These are phyloP conservation scores for Penicillium tannophilum DNA, from an alignment of 495 filamentous ascomycete species.

Conservation along the genomic window DNA sequence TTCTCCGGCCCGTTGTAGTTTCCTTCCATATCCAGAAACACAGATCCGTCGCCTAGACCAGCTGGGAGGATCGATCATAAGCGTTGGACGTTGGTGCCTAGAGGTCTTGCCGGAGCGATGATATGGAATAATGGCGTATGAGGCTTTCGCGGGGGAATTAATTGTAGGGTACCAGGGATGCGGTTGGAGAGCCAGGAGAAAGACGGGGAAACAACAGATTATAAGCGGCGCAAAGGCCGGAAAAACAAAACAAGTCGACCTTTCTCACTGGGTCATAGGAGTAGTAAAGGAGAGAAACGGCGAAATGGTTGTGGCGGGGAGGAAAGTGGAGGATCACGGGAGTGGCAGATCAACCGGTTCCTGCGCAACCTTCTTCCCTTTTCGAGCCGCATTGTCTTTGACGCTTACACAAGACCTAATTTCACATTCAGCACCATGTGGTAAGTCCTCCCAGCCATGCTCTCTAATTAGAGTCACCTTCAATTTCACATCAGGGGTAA, in stretches of 20 bases:
- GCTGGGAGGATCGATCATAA: conserved; percentile 36
- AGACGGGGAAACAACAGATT: conserved; percentile 2
- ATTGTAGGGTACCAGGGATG: conserved; percentile 3
- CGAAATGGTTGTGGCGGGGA: conserved; percentile 31
- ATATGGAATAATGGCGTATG: conserved; percentile 4
- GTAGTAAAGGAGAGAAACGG: conserved; percentile 13
- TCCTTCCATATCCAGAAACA: conserved; percentile 44
- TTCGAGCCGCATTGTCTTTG: conserved; percentile 10
- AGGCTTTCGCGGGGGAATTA: conserved; percentile 7
- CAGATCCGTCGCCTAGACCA: conserved; percentile 29
- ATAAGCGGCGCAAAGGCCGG: conserved; percentile 21
- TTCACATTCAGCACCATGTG: conserved; percentile 24
- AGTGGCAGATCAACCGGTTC: conserved; percentile 33
- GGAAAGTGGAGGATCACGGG: conserved; percentile 36
- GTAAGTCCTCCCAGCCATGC: conserved; percentile 44
- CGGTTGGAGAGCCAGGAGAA: background rate
- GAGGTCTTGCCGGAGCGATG: background rate
- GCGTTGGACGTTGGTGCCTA: conserved; percentile 16
- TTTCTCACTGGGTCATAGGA: conserved; percentile 10
- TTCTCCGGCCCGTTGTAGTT: conserved; percentile 38
- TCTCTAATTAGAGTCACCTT: conserved; percentile 6
- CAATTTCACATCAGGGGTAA: background rate
- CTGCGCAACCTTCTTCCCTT: conserved; percentile 24
- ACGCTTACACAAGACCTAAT: background rate
- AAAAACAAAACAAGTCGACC: conserved; percentile 8